These are phyloP conservation scores for Cylindrotheca closterium DNA, from an alignment of 108 stramenopile species.

Conservation along the genomic window DNA sequence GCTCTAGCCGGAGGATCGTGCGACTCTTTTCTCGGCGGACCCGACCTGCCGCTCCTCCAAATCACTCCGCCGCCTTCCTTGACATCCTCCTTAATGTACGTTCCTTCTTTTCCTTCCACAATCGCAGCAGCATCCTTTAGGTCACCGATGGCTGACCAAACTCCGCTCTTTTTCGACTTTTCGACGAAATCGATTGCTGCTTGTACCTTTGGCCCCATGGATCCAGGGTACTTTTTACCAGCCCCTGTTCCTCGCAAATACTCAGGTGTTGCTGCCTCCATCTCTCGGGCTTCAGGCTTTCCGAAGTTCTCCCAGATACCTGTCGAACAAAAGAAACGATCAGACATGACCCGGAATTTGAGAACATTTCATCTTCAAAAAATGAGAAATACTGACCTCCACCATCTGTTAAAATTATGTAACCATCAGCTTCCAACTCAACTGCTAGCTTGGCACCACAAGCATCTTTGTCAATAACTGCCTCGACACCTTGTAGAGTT, in stretches of 20 bases:
- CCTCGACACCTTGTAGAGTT: constrained; percentile 77
- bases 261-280: constrained; percentile 68
- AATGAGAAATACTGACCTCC: constrained; percentile 35
- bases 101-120: constrained; percentile 64
- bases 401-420: constrained; percentile 81
- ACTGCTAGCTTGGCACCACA: constrained; percentile 67
- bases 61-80: constrained; percentile 62
- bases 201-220: constrained; percentile 81
- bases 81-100: constrained; percentile 54
- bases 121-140: constrained; percentile 75
- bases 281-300: constrained; percentile 74
- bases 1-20: constrained; percentile 45
- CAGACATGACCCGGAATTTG: too few species aligned
- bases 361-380: not conserved
- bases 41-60: constrained; percentile 47
- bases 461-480: constrained; percentile 78
- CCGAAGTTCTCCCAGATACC: constrained; percentile 81
- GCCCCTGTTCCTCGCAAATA: constrained; percentile 59
- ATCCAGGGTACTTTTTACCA: constrained; percentile 39
- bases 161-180: constrained; percentile 41
- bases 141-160: constrained; percentile 80
- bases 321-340: not conserved
- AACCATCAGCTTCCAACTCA: constrained; percentile 78
- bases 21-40: constrained; percentile 43
- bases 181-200: constrained; percentile 79